Conservation (phyloP, 2,329 filamentous ascomycete species). For the Tolypocladium nubicola region DNA sequence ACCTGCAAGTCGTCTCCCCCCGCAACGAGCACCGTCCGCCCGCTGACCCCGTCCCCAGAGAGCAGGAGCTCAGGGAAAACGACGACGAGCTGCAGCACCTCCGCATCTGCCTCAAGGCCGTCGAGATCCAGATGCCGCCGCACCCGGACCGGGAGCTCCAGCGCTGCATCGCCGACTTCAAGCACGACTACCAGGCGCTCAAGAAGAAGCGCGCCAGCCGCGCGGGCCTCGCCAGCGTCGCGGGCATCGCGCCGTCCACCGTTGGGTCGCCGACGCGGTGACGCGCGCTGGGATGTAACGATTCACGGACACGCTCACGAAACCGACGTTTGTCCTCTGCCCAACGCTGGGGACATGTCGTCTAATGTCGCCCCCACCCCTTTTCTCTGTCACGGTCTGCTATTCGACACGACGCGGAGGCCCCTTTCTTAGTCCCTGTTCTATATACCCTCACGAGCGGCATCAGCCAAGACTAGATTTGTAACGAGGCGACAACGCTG, state of each 20-base stretch:
- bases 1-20: conserved; percentile 35
- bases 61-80: conserved; percentile 43
- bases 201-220: conserved; percentile 32
- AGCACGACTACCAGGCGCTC: conserved; percentile 42
- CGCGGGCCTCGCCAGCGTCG: conserved; percentile 16
- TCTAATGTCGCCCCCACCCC: neutral
- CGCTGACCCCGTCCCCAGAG: conserved; percentile 23
- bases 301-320: neutral
- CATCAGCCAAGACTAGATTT: neutral
- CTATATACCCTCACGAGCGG: neutral
- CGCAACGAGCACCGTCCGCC: neutral
- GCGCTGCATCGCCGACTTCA: conserved; percentile 50
- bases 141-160: conserved; percentile 45
- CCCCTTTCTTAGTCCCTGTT: neutral
- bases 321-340: neutral
- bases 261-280: conserved; percentile 11
- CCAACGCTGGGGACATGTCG: neutral
- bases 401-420: neutral
- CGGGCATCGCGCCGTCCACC: conserved; percentile 15
- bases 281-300: neutral
- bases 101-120: conserved; percentile 50
- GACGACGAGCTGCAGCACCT: conserved; percentile 52
- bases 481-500: neutral
- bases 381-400: no score
- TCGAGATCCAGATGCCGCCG: conserved; percentile 47